phyloP scores from a whole-genome alignment of 208 protist species.

The Blastocrithidia nonstop region DNA sequence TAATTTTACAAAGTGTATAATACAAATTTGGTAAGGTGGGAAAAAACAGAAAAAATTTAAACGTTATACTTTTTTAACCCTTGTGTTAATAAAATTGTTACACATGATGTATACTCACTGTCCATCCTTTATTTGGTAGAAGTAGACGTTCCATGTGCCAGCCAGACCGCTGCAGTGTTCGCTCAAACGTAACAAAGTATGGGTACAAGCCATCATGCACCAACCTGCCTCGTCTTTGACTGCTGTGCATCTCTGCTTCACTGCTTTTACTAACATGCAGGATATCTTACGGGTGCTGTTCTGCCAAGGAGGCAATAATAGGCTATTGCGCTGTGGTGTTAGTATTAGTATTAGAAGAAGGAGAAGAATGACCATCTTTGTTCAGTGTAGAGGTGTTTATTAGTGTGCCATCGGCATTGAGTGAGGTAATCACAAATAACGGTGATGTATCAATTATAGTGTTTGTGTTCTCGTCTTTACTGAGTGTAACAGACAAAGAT shows the following conservation, averaged over 20 bases:
- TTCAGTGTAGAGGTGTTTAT: background rate
- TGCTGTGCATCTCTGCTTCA: too few relatives aligned
- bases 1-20: background rate
- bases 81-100: slow-evolving; percentile 5
- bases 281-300: too few relatives aligned
- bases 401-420: slow-evolving; percentile 18
- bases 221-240: too few relatives aligned
- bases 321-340: too few relatives aligned
- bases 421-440: slow-evolving; percentile 13
- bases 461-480: background rate
- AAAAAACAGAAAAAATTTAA: background rate
- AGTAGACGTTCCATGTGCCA: slow-evolving; percentile 29
- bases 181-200: slow-evolving; percentile 18
- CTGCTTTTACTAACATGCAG: too few relatives aligned
- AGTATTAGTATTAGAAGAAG: too few relatives aligned
- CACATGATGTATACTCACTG: slow-evolving; percentile 21
- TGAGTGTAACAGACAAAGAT: too few relatives aligned
- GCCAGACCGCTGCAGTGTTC: slow-evolving; percentile 9
- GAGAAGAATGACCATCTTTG: too few relatives aligned
- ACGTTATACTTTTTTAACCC: background rate
- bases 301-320: too few relatives aligned
- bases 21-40: background rate
- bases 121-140: slow-evolving; percentile 17
- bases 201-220: slow-evolving; percentile 10
- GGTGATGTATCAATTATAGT: background rate